Percentiles rank a stretch among this genome's conserved stretches.
These are phyloP conservation scores for Mentha longifolia DNA, from an alignment of 257 asterid species.

Conservation along the genomic window DNA sequence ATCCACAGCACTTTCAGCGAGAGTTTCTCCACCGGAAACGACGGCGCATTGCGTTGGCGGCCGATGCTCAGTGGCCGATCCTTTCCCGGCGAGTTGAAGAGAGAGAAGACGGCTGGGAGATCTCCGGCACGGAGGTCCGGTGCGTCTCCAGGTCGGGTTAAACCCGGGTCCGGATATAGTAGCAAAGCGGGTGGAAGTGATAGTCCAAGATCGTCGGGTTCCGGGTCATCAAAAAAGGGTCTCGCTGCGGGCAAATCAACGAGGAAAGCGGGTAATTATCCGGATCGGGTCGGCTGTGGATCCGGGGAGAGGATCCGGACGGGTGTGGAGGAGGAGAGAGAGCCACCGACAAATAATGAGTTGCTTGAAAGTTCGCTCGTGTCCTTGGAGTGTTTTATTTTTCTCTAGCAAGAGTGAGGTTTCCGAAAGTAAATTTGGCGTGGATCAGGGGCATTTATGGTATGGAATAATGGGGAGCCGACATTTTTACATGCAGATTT, in stretches of 20 bases:
- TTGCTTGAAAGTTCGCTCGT: slow-evolving; percentile 89
- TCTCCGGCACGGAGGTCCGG: slow-evolving; percentile 59
- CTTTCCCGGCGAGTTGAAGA: slow-evolving; percentile 35
- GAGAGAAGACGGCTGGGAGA: slow-evolving; percentile 39
- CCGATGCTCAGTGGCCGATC: slow-evolving; percentile 45
- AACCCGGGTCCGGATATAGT: slow-evolving; percentile 39
- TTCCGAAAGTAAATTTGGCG: background rate
- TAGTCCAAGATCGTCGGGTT: slow-evolving; percentile 45
- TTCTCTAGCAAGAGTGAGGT: slow-evolving; percentile 45
- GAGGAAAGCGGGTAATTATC: slow-evolving; percentile 4
- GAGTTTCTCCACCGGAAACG: slow-evolving; percentile 10
- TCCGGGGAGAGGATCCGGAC: slow-evolving; percentile 50
- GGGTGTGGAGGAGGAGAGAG: slow-evolving; percentile 32
- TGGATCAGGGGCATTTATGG: slow-evolving; percentile 34
- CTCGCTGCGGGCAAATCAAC: slow-evolving; percentile 41
- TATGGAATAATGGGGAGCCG: background rate
- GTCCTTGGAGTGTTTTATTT: slow-evolving; percentile 92
- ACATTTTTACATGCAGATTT: background rate
- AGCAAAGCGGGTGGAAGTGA: slow-evolving; percentile 50
- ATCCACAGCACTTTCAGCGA: slow-evolving; percentile 42
- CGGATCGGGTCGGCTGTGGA: slow-evolving; percentile 58
- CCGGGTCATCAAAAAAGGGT: slow-evolving; percentile 42
- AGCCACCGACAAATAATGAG: slow-evolving; percentile 60
- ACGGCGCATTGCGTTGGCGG: slow-evolving; percentile 33
- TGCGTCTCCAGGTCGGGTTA: slow-evolving; percentile 54